Evolutionary conservation across 139 green algal species (phyloP), one percentile per base, ranked within the genome.

Genomic region (Closterium sp.): DNA sequence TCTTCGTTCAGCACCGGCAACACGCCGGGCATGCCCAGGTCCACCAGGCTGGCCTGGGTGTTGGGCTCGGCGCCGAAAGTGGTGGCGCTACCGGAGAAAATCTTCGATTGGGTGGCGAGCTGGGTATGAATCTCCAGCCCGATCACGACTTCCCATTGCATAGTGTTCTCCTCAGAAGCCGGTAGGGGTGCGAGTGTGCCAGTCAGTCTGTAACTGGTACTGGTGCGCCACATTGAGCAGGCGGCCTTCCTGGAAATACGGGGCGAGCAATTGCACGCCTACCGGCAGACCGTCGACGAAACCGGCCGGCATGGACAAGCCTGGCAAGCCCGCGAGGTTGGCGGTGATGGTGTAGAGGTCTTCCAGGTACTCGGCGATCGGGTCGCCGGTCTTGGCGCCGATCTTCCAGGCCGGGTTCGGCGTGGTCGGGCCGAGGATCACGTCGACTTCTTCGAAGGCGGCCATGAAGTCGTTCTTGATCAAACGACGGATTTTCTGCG

Each of bases 61-160:
- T 90, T 90, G 12, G 86, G 86, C 28, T 90, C 86, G 12, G 23
- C 28, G 12, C 86, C 86, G 84, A 90, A 90, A 34, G 21, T 25
- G 21, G 21, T 90, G n/a, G n/a, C n/a, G n/a, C n/a, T n/a, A n/a
- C n/a, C n/a, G n/a, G n/a, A n/a, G n/a, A n/a, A n/a, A n/a, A n/a
- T n/a, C n/a, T n/a, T n/a, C n/a, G n/a, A n/a, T n/a, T n/a, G n/a
- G n/a, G n/a, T n/a, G n/a, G n/a, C n/a, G n/a, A n/a, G n/a, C n/a
- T n/a, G n/a, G n/a, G n/a, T n/a, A n/a, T n/a, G n/a, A n/a, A n/a
- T n/a, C n/a, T n/a, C n/a, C n/a, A n/a, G n/a, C n/a, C n/a, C n/a
- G n/a, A n/a, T n/a, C n/a, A n/a, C n/a, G n/a, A n/a, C n/a, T n/a
- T n/a, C n/a, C n/a, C n/a, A n/a, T n/a, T n/a, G n/a, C n/a, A n/a